A percentile compares a stretch with the other conserved stretches of the same genome.
phyloP scores from a whole-genome alignment of 139 green algal genomes.

The Closterium sp. region DNA sequence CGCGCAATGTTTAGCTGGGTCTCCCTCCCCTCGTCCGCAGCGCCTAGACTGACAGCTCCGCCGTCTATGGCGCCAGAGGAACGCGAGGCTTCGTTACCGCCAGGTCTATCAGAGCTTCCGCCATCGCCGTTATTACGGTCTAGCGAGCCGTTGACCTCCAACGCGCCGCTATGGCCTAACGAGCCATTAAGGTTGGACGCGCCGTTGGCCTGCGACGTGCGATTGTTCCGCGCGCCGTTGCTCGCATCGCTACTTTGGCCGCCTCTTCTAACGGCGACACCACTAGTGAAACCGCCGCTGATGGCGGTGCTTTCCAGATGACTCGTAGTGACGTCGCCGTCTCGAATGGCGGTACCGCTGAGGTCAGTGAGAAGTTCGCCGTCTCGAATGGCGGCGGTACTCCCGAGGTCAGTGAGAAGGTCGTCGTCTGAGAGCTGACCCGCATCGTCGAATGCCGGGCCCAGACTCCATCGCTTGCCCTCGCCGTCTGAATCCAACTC shows the following conservation, averaged over 20 bases:
- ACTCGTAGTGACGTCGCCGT: not conserved
- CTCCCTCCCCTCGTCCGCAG: not conserved
- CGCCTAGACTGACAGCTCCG: not conserved
- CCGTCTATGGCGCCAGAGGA: not conserved
- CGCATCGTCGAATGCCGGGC: not conserved
- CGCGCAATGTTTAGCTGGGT: too few relatives aligned
- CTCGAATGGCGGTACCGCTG: not conserved
- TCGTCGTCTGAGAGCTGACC: not conserved
- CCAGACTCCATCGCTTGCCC: not conserved
- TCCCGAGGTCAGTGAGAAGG: not conserved
- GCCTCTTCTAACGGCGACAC: not conserved
- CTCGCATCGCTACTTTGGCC: not conserved
- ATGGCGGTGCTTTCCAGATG: not conserved
- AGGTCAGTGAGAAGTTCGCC: too few relatives aligned
- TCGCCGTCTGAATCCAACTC: not conserved
- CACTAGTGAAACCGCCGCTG: not conserved
- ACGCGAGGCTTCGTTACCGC: not conserved
- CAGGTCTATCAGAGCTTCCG: not conserved
- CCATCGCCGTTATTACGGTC: not conserved
- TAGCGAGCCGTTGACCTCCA: not conserved
- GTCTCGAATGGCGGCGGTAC: too few relatives aligned
- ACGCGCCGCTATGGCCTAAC: too few relatives aligned
- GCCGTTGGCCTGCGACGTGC: not conserved
- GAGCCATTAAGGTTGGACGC: not conserved
- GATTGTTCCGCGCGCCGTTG: not conserved